Percentiles rank a stretch among this genome's conserved stretches.
Evolutionary conservation across 352 stramenopile genomes (phyloP).

Genomic region (Pythium graminicola): DNA sequence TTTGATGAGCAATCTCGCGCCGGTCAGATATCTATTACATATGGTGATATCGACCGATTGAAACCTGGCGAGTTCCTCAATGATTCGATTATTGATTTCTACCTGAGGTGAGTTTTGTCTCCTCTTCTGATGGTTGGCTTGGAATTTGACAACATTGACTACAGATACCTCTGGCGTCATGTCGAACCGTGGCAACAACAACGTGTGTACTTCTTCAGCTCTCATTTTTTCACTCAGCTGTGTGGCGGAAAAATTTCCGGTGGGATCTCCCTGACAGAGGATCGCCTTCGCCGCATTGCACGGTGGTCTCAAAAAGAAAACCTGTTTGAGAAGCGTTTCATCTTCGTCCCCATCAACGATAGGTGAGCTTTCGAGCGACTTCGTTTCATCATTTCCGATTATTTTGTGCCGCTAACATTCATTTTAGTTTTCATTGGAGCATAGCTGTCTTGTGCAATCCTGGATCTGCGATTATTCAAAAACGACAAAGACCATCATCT

Average conservation of each 20-base stretch:
- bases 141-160: background rate
- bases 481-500: constrained; percentile 22
- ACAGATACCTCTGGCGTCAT: constrained; percentile 66
- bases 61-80: constrained; percentile 91
- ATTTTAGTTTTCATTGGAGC: constrained; percentile 84
- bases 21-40: constrained; percentile 63
- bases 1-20: constrained; percentile 43
- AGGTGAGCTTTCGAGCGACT: constrained; percentile 32
- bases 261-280: constrained; percentile 25
- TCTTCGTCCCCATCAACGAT: constrained; percentile 90
- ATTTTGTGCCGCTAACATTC: background rate
- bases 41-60: constrained; percentile 85
- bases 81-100: constrained; percentile 92
- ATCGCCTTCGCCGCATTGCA: constrained; percentile 49
- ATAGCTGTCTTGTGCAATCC: constrained; percentile 83
- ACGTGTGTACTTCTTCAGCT: constrained; percentile 91
- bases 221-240: constrained; percentile 94
- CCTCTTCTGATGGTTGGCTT: background rate
- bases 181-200: constrained; percentile 50
- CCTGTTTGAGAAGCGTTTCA: constrained; percentile 79
- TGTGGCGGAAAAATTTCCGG: constrained; percentile 34
- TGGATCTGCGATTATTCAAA: constrained; percentile 53
- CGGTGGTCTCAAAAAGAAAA: constrained; percentile 85
- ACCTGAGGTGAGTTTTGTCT: constrained; percentile 56
- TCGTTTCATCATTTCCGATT: background rate